Base-by-base conservation (phyloP, 2,329 filamentous ascomycete genomes). In the Cercospora sp. region DNA sequence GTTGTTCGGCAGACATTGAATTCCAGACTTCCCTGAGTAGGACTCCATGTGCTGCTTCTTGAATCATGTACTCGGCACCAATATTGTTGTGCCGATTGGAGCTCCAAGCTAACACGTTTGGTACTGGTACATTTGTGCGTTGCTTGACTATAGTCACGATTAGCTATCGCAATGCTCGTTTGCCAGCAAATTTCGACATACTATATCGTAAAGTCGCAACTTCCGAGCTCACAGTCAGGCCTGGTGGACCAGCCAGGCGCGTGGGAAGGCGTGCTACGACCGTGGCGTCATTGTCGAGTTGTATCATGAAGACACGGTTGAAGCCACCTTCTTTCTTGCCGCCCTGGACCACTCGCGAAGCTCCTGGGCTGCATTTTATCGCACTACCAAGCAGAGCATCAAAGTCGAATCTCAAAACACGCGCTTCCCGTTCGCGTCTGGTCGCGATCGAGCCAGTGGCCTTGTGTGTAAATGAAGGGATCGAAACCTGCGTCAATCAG, bases 51-150 rank as follows among this genome's bases (percentile, higher is more conserved):
- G 28, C 16, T 31, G 55, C 55, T 33, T 31, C 55, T 26, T 58
- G 55, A 16, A 58, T 58, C 55, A 58, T 58, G 55, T 58, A 58
- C 28, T 58, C 55, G 26, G 23, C 28, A 13, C 55, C 55, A 33
- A 58, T 13, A 7, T 20, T 33, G 10, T 58, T 33, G 30, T 33
- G 23, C 13, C 28, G 55, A 4, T 33, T 7, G 55, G 28, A 31
- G 55, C 55, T 58, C 55, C 55, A 33, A n/a, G 55, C 8, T 3
- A 58, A 20, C 8, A 58, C 55, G 26, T 10, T 58, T 13, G 55
- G 55, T 10, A 58, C 55, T 33, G 55, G 55, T 33, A 33, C 55
- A 58, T n/a, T 23, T 7, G 55, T 58, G 55, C 16, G 55, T 28
- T 58, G 26, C 30, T 58, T 58, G 2, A 58, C 55, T 58, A n/a